Percentiles rank a stretch among this genome's conserved stretches.
Evolutionary conservation across 208 protist species (phyloP).

Genomic region (Tritrichomonas foetus): DNA sequence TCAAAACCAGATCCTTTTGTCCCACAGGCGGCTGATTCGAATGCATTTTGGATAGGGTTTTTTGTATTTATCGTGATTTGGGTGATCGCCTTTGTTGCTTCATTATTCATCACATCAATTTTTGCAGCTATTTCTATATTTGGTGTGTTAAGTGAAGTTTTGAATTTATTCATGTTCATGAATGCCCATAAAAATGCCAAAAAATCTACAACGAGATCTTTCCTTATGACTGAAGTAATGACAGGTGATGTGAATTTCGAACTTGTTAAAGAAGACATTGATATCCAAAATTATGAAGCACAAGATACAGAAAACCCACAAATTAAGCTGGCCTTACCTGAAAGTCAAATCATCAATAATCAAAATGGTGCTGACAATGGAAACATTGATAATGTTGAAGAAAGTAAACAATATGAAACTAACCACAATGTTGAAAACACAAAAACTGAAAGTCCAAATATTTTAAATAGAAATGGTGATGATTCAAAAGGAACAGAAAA

Average conservation of each 20-base stretch:
- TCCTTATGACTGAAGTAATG: neutral
- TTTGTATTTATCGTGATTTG: neutral
- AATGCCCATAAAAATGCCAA: neutral
- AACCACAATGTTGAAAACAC: no score
- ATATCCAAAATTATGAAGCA: neutral
- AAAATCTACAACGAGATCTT: neutral
- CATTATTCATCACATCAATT: neutral
- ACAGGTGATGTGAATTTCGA: neutral
- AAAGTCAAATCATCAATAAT: no score
- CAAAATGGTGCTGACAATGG: no score
- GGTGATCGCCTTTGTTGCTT: neutral
- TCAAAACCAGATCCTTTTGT: conserved; percentile 41
- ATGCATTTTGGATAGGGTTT: neutral
- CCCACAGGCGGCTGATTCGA: neutral
- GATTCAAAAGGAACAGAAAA: no score
- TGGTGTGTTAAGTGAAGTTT: neutral
- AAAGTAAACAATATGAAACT: no score
- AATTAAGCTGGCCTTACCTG: no score
- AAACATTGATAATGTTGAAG: no score
- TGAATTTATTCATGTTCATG: neutral
- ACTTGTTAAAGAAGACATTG: neutral
- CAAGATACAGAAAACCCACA: no score
- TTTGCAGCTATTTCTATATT: neutral
- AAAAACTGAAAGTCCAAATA: no score
- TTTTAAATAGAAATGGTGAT: no score